Base-by-base conservation (phyloP, 2,329 filamentous ascomycete genomes). In the Hypoxylon sp. region DNA sequence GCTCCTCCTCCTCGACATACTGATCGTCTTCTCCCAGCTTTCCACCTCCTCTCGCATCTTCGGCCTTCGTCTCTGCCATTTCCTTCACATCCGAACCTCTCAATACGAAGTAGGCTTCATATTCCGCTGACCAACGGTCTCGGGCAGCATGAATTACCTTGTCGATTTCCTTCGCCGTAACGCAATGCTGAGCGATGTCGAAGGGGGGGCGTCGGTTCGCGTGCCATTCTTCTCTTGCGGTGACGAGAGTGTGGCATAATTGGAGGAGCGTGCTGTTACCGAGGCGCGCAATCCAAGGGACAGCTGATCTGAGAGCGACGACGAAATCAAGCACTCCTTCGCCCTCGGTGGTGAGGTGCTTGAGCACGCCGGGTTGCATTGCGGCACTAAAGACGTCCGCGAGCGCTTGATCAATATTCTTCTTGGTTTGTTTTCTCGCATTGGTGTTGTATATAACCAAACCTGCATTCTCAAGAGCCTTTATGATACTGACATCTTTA, bases 141-240 rank as follows among this genome's bases (percentile, higher is more conserved):
- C 48, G 26, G 1, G 35, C 31, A 8, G 9, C 31, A 1, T 31
- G 35, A 2, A 66, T 55, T 3, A 69, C 44, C 4, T 6, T 17
- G 35, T 66, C 63, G n/a, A 66, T 63, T 2, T 5, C 26, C 17
- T 33, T 42, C 5, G 67, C 67, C 0, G 52, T 53, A 1, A 14
- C 5, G 14, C 52, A 17, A 3, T 61, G 63, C 24, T 61, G 3
- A 24, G 14, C n/a, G 6, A 35, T 4, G 14, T 63, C 44, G 33
- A 58, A 54, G 1, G 59, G 63, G 3, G 10, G 37, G 1, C 47
- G 44, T 0, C 54, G 62, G 19, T 33, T 59, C 10, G 5, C 9
- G 9, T 58, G 44, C 63, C 63, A 69, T 1, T 22, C 59, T 1
- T 19, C 5, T 17, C 63, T 48, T 3, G 67, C 59, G 3, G 57